A percentile compares a stretch with the other conserved stretches of the same genome.
Evolutionary conservation across 2,329 filamentous ascomycete genomes (phyloP).

Genomic region (Penicillium sp.): DNA sequence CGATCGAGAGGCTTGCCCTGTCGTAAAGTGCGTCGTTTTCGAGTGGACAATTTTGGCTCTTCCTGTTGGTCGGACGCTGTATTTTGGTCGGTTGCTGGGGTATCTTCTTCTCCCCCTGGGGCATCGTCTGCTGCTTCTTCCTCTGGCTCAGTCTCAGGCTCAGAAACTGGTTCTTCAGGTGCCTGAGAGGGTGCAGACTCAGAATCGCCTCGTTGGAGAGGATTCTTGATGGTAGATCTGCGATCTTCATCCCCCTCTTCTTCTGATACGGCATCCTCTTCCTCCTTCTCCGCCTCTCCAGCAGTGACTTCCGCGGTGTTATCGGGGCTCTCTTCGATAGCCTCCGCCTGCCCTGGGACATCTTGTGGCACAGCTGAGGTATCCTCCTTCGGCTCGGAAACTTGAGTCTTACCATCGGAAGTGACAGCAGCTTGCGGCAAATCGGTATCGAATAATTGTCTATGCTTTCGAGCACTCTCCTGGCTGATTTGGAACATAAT

Average conservation of each 20-base stretch:
- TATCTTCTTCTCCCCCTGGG: constrained; percentile 15
- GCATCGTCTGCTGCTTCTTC: constrained; percentile 14
- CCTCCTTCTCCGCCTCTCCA: constrained; percentile 1
- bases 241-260: constrained; percentile 32
- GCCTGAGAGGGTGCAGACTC: constrained; percentile 3
- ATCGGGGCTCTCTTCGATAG: constrained; percentile 12
- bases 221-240: constrained; percentile 16
- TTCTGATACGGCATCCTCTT: constrained; percentile 15
- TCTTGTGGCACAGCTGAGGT: constrained; percentile 23
- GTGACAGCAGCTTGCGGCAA: background rate
- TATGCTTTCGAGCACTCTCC: constrained; percentile 75
- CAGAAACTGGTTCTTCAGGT: constrained; percentile 4
- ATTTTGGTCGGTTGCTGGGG: constrained; percentile 21
- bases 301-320: background rate
- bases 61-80: constrained; percentile 25
- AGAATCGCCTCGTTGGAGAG: constrained; percentile 21
- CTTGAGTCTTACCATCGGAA: constrained; percentile 26
- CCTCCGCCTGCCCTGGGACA: constrained; percentile 15
- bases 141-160: constrained; percentile 18
- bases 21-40: constrained; percentile 44
- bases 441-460: constrained; percentile 56
- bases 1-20: constrained; percentile 31
- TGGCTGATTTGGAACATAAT: constrained; percentile 86
- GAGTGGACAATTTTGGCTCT: constrained; percentile 34
- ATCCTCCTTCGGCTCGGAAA: constrained; percentile 15